Percentiles rank a stretch among this genome's conserved stretches.
These are phyloP conservation scores for Plenodomus tracheiphilus DNA, from an alignment of 2,329 filamentous ascomycete genomes.

Conservation along the genomic window DNA sequence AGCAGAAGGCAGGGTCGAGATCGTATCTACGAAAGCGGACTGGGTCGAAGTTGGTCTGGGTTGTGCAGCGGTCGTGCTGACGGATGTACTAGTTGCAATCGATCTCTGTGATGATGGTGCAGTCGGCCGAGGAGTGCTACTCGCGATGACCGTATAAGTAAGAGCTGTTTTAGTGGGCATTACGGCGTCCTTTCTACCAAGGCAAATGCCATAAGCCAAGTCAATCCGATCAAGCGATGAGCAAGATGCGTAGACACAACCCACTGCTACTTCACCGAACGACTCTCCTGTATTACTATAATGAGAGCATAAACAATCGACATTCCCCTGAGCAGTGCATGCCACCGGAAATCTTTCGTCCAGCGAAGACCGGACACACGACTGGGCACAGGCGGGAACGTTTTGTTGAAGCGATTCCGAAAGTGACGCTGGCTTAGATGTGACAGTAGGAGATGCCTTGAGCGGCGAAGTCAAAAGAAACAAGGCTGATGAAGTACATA, in stretches of 20 bases:
- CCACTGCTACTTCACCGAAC: constrained; percentile 44
- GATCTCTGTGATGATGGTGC: constrained; percentile 12
- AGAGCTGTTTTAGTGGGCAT: constrained; percentile 41
- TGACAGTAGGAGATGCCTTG: constrained; percentile 25
- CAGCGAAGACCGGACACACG: constrained; percentile 40
- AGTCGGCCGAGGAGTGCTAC: constrained; percentile 23
- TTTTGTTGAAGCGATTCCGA: constrained; percentile 32
- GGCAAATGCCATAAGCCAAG: constrained; percentile 42
- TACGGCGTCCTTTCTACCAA: constrained; percentile 41
- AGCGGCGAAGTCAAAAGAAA: constrained; percentile 40
- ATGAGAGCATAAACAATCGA: constrained; percentile 44
- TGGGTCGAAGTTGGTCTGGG: constrained; percentile 17
- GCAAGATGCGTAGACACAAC: constrained; percentile 43
- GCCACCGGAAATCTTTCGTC: constrained; percentile 38
- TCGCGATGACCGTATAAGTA: constrained; percentile 28
- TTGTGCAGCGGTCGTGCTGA: constrained; percentile 13
- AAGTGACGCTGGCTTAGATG: constrained; percentile 25
- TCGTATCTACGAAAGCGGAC: constrained; percentile 31
- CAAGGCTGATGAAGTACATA: constrained; percentile 42
- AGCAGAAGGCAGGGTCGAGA: constrained; percentile 25
- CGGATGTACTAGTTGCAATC: constrained; percentile 13
- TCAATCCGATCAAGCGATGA: constrained; percentile 23
- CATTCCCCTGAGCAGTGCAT: constrained; percentile 35
- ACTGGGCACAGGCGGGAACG: constrained; percentile 43
- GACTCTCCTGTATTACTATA: constrained; percentile 43